Base-by-base conservation (phyloP, 495 filamentous ascomycete species). In the Terfezia claveryi region DNA sequence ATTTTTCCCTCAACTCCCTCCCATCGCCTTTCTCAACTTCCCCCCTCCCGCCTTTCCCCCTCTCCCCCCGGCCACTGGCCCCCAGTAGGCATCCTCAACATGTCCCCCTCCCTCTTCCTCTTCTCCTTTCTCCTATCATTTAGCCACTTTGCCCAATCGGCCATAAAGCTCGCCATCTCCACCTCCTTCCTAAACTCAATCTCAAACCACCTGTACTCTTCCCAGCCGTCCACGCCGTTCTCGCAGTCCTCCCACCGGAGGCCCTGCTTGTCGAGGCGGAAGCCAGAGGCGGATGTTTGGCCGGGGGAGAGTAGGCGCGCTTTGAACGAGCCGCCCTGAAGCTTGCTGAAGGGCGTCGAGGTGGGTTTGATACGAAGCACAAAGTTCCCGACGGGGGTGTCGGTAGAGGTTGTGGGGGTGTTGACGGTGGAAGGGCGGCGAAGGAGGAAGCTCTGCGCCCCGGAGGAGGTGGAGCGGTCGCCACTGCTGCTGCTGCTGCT, bases 121-220 rank as follows among this genome's bases (percentile, higher is more conserved):
- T 61, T 53, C 49, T 63, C 62, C 10, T 51, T 63, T 23, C 62
- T 49, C 37, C 62, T 53, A n/a, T 56, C 36, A 16, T 61, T 58
- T 7, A 64, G 12, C 10, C 56, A 56, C n/a, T 46, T 37, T 2
- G 23, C 37, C n/a, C 63, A 58, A 10, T 54, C 54, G 9, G 56
- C 58, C 23, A 11, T 54, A 44, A 63, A 64, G 2, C 49, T 11
- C 9, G 49, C 54, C 54, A 63, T 55, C 57, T 59, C 59, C 59
- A 36, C 32, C 14, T 14, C 38, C 17, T 20, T 57, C 54, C 56
- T 49, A 37, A 64, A 64, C 37, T 63, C 61, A 20, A 64, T 63
- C 51, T 58, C 61, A 41, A 64, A 61, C 62, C 62, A 64, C 56
- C 53, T 64, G 23, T 61, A 63, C 10, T 64, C 62, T 17, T 61